phyloP scores from a whole-genome alignment of 2,329 filamentous ascomycete genomes.

The Arthrobotrys musiformis region DNA sequence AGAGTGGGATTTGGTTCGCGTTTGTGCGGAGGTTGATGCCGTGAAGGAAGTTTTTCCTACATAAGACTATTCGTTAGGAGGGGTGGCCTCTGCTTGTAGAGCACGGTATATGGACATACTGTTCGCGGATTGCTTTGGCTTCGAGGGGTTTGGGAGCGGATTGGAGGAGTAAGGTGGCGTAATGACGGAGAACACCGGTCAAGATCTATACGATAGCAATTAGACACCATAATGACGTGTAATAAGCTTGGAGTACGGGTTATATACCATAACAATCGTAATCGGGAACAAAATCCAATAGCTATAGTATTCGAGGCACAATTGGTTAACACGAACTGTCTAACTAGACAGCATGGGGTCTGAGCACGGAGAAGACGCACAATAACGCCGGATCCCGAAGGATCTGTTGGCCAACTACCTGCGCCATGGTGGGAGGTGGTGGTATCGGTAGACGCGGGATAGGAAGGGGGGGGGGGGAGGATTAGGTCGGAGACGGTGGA shows the following conservation, averaged over 20 bases:
- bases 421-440: constrained; percentile 72
- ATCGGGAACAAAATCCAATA: constrained; percentile 99
- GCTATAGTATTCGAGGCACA: constrained; percentile 66
- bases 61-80: background rate
- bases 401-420: constrained; percentile 91
- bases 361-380: constrained; percentile 68
- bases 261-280: constrained; percentile 87
- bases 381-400: constrained; percentile 97
- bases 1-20: constrained; percentile 79
- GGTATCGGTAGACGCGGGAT: background rate
- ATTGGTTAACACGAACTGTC: constrained; percentile 56
- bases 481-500: background rate
- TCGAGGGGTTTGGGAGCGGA: constrained; percentile 83
- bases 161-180: constrained; percentile 90
- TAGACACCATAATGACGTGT: background rate
- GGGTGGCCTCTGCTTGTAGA: background rate
- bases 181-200: constrained; percentile 95
- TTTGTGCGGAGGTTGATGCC: constrained; percentile 87
- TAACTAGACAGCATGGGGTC: constrained; percentile 18
- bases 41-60: constrained; percentile 74
- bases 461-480: background rate
- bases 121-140: constrained; percentile 81
- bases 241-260: background rate
- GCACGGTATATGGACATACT: constrained; percentile 64
- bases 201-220: constrained; percentile 71